Evolutionary conservation across 2,329 filamentous ascomycete genomes (phyloP).

Genomic region (Hymenotorrendiella dingleyae): DNA sequence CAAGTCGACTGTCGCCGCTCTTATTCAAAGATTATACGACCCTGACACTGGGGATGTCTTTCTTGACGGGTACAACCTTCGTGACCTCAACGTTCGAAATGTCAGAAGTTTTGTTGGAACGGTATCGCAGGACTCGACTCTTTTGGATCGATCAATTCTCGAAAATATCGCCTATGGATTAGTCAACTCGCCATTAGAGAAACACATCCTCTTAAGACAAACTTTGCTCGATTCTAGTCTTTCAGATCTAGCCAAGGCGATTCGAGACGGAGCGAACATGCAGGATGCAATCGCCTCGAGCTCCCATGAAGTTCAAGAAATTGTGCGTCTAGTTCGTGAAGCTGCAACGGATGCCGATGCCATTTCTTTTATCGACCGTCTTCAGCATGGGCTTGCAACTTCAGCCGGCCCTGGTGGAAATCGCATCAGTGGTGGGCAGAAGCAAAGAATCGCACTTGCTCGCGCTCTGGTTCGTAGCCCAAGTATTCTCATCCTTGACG

Average conservation of each 20-base stretch:
- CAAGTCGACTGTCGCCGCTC: constrained; percentile 49
- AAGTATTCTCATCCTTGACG: constrained; percentile 51
- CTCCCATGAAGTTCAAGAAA: constrained; percentile 28
- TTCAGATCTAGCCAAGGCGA: constrained; percentile 43
- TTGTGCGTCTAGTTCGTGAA: constrained; percentile 12
- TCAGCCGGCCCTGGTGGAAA: constrained; percentile 1
- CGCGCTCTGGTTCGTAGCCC: constrained; percentile 47
- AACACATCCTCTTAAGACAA: constrained; percentile 41
- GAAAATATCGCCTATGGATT: constrained; percentile 23
- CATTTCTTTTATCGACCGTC: constrained; percentile 43
- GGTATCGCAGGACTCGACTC: constrained; percentile 48
- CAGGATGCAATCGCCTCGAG: background rate
- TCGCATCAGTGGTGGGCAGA: constrained; percentile 6
- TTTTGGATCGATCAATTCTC: constrained; percentile 45
- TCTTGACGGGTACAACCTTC: constrained; percentile 14
- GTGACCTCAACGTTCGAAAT: constrained; percentile 19
- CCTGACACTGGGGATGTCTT: constrained; percentile 32
- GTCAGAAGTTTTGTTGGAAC: constrained; percentile 42
- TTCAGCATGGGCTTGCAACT: constrained; percentile 21
- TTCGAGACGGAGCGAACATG: constrained; percentile 42
- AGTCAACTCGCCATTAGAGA: constrained; percentile 44
- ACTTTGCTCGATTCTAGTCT: constrained; percentile 37
- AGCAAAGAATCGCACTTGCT: constrained; percentile 52
- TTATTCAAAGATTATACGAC: constrained; percentile 53
- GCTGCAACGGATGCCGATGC: constrained; percentile 55